These are phyloP conservation scores for Fusarium dlaminii DNA, from an alignment of 2,329 filamentous ascomycete species.

Conservation along the genomic window DNA sequence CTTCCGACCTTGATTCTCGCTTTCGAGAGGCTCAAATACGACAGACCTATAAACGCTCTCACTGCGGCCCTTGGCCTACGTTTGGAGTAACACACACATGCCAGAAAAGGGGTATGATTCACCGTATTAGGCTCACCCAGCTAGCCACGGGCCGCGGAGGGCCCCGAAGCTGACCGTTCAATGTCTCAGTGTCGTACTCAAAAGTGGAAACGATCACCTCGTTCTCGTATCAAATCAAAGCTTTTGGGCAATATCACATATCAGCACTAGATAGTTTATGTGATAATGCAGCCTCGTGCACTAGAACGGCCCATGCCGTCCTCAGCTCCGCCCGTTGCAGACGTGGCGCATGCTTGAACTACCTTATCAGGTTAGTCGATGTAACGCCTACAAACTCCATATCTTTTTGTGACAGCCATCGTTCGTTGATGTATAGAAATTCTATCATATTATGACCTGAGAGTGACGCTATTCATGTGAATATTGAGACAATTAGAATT, in stretches of 20 bases:
- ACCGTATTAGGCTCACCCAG: not conserved
- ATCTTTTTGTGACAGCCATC: accelerated
- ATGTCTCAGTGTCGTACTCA: not conserved
- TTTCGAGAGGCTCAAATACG: not conserved
- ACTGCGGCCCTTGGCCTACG: not conserved
- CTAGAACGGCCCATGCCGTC: not conserved
- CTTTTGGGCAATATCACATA: not conserved
- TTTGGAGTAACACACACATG: no score
- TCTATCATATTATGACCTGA: accelerated
- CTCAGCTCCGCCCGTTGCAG: not conserved
- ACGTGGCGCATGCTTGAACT: not conserved
- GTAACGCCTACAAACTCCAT: not conserved
- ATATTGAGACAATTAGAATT: accelerated
- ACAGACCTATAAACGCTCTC: accelerated
- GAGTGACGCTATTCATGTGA: accelerated
- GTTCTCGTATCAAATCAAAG: not conserved
- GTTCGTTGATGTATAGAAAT: accelerated
- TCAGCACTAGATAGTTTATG: not conserved
- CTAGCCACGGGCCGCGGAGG: not conserved
- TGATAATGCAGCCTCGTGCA: not conserved
- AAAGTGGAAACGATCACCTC: not conserved
- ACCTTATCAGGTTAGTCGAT: not conserved
- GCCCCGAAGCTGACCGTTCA: not conserved
- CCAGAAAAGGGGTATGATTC: not conserved
- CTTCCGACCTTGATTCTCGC: accelerated